Percentiles rank a stretch among this genome's conserved stretches.
Evolutionary conservation across 805 yeast species (phyloP).

Genomic region (Yamadazyma scolyti): DNA sequence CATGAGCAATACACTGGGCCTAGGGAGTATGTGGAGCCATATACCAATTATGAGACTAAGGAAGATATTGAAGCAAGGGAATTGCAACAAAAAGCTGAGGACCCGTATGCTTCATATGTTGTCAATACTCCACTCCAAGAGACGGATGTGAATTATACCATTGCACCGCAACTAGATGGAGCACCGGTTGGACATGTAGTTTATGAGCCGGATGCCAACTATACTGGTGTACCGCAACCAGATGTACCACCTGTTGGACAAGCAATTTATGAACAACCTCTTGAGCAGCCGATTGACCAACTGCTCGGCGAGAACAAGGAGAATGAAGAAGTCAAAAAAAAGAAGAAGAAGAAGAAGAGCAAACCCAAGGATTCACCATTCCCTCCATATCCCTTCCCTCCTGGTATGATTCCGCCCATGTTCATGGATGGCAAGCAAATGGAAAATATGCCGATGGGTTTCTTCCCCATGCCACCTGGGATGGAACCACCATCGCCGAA

Average conservation of each 20-base stretch:
- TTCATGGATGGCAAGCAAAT: slow-evolving; percentile 5
- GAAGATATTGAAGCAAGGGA: slow-evolving; percentile 13
- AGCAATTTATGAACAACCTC: neutral
- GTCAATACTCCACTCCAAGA: slow-evolving; percentile 22
- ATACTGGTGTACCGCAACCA: neutral
- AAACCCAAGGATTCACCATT: slow-evolving; percentile 9
- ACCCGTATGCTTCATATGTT: slow-evolving; percentile 29
- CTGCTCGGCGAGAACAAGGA: slow-evolving; percentile 11
- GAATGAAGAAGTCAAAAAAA: slow-evolving; percentile 11
- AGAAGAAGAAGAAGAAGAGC: slow-evolving; percentile 13
- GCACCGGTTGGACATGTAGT: neutral
- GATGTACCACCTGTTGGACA: neutral
- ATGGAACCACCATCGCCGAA: slow-evolving; percentile 16
- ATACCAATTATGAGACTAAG: slow-evolving; percentile 18
- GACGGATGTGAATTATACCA: too few species aligned
- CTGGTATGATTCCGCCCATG: slow-evolving; percentile 13
- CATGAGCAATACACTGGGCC: neutral
- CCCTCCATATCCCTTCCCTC: slow-evolving; percentile 11
- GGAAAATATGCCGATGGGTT: slow-evolving; percentile 10
- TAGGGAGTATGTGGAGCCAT: slow-evolving; percentile 20
- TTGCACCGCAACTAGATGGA: neutral
- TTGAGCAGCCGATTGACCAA: neutral
- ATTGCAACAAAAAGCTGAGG: slow-evolving; percentile 10
- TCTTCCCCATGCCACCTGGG: slow-evolving; percentile 11
- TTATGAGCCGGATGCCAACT: too few species aligned